phyloP scores from a whole-genome alignment of 352 stramenopile genomes.

The Pythium periplocum region DNA sequence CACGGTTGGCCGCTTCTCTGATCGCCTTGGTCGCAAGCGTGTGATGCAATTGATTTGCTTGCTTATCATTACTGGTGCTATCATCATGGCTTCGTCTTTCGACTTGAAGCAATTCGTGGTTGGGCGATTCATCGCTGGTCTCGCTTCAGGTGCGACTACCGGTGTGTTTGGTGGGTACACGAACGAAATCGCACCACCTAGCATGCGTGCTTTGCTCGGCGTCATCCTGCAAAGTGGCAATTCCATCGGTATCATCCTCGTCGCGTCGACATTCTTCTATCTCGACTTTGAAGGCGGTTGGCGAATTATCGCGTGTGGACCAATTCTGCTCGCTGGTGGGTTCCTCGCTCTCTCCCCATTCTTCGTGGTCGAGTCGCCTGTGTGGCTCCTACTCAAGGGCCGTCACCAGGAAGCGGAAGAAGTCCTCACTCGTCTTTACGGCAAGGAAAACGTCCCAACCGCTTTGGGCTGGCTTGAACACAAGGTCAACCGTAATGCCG shows the following conservation, averaged over 20 bases:
- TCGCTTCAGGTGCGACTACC: conserved; percentile 29
- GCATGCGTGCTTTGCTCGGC: conserved; percentile 27
- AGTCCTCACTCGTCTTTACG: conserved; percentile 30
- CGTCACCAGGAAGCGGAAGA: conserved; percentile 18
- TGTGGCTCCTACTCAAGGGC: conserved; percentile 28
- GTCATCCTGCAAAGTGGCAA: conserved; percentile 25
- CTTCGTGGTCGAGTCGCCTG: conserved; percentile 27
- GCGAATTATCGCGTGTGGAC: conserved; percentile 34
- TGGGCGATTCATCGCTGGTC: conserved; percentile 29
- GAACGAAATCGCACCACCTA: conserved; percentile 26
- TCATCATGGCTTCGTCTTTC: conserved; percentile 26
- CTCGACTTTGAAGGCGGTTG: conserved; percentile 25
- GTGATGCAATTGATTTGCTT: conserved; percentile 24
- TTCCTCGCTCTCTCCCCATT: conserved; percentile 18
- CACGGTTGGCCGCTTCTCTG: conserved; percentile 21
- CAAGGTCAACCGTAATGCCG: no score
- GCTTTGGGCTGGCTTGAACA: no score
- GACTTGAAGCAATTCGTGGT: conserved; percentile 34
- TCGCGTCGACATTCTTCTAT: conserved; percentile 29
- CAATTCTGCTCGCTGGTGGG: conserved; percentile 20
- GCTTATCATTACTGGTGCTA: conserved; percentile 31
- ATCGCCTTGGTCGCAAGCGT: conserved; percentile 27
- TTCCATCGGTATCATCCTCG: conserved; percentile 22
- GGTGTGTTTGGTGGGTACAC: conserved; percentile 29
- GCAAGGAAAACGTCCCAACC: not conserved